These are phyloP conservation scores for Blastocystis hominis DNA, from an alignment of 352 stramenopile species.

Conservation along the genomic window DNA sequence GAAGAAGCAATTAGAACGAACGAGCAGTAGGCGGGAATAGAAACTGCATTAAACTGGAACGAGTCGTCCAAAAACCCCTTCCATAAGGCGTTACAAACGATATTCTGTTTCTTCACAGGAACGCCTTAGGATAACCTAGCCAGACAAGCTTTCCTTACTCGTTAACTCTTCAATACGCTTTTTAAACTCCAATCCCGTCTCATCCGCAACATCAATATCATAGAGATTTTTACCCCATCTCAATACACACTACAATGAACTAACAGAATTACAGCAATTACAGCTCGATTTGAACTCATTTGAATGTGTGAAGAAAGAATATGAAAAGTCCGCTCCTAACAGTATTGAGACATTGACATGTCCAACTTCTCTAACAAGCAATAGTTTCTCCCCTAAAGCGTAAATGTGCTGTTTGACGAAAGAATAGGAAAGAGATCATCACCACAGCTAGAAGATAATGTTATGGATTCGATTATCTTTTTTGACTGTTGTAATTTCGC, in stretches of 20 bases:
- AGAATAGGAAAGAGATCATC: too few relatives aligned
- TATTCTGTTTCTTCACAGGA: neutral
- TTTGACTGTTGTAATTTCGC: too few relatives aligned
- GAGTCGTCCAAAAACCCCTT: slow-evolving; percentile 21
- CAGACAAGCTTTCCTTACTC: neutral
- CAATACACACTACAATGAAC: neutral
- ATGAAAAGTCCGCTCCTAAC: too few relatives aligned
- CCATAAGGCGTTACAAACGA: slow-evolving; percentile 12
- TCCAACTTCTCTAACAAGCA: too few relatives aligned
- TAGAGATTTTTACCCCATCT: slow-evolving; percentile 20
- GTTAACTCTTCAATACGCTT: slow-evolving; percentile 18
- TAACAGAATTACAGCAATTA: too few relatives aligned
- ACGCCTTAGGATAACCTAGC: neutral
- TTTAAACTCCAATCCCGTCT: neutral
- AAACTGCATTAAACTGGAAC: neutral
- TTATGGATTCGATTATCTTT: too few relatives aligned
- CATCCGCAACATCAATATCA: neutral
- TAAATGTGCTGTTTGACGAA: too few relatives aligned
- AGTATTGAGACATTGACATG: too few relatives aligned
- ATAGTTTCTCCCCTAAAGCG: too few relatives aligned
- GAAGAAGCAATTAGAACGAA: neutral
- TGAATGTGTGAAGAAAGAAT: too few relatives aligned
- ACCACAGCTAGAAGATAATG: too few relatives aligned
- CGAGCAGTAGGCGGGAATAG: neutral
- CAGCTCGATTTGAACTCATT: too few relatives aligned